A percentile compares a stretch with the other conserved stretches of the same genome.
phyloP scores from a whole-genome alignment of 352 stramenopile genomes.

The Phytophthora quininea region DNA sequence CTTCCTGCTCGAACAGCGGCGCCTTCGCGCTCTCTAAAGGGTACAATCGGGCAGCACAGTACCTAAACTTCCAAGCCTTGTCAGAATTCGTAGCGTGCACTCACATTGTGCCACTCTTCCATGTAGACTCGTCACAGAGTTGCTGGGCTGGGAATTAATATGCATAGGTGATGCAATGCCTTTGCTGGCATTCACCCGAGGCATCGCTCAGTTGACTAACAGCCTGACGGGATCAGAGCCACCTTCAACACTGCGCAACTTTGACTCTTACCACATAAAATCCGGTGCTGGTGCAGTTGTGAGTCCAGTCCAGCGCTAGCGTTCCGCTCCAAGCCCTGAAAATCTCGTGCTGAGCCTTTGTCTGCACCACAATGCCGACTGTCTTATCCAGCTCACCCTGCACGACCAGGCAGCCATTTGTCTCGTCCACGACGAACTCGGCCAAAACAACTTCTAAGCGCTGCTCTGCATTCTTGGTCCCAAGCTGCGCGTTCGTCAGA shows the following conservation, averaged over 20 bases:
- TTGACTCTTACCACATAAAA: constrained; percentile 7
- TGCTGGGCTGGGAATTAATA: no score
- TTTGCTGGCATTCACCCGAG: no score
- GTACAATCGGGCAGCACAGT: no score
- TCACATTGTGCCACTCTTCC: no score
- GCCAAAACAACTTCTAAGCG: not conserved
- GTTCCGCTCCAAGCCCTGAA: not conserved
- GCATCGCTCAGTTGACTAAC: no score
- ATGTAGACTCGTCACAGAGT: no score
- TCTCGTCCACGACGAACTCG: not conserved
- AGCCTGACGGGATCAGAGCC: no score
- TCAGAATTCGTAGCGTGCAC: no score
- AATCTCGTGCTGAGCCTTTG: not conserved
- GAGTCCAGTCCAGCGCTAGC: not conserved
- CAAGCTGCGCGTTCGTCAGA: not conserved
- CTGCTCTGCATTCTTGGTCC: not conserved
- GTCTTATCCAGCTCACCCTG: not conserved
- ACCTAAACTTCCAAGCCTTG: no score
- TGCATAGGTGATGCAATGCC: no score
- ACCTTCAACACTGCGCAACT: constrained; percentile 3
- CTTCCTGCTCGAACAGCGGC: no score
- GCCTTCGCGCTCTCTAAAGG: no score
- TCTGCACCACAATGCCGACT: not conserved
- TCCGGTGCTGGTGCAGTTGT: constrained; percentile 4
- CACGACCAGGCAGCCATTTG: not conserved